phyloP scores from a whole-genome alignment of 177 flowering plant genomes.

The Vitis hybrid region DNA sequence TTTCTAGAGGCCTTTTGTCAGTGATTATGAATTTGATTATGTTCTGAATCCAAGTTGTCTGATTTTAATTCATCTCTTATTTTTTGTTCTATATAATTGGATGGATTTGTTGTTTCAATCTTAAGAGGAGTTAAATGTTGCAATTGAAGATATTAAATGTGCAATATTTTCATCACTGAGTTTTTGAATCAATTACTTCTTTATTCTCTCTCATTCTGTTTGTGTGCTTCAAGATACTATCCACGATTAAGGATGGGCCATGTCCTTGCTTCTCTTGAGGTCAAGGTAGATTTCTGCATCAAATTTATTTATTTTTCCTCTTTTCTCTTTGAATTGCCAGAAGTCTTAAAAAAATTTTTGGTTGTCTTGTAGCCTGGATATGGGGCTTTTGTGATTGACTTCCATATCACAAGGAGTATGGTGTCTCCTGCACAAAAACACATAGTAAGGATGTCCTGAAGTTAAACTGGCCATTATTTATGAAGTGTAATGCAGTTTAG shows the following conservation, averaged over 20 bases:
- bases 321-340: neutral
- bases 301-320: neutral
- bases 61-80: too few relatives aligned
- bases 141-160: too few relatives aligned
- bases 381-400: conserved; percentile 39
- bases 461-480: neutral
- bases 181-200: neutral
- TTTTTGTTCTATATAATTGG: too few relatives aligned
- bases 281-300: conserved; percentile 31
- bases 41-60: too few relatives aligned
- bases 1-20: too few relatives aligned
- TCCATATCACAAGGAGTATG: conserved; percentile 30
- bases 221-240: conserved; percentile 31
- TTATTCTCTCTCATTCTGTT: neutral
- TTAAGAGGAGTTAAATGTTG: too few relatives aligned
- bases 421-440: conserved; percentile 23
- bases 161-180: neutral
- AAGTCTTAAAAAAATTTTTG: neutral
- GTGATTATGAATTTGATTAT: too few relatives aligned
- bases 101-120: too few relatives aligned
- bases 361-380: conserved; percentile 43
- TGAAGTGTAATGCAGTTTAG: neutral
- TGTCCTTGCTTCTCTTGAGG: conserved; percentile 35
- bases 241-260: conserved; percentile 41
- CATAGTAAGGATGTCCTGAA: conserved; percentile 29